Evolutionary conservation across 106 monocot genomes (phyloP).

Genomic region (Apostasia ramifera): DNA sequence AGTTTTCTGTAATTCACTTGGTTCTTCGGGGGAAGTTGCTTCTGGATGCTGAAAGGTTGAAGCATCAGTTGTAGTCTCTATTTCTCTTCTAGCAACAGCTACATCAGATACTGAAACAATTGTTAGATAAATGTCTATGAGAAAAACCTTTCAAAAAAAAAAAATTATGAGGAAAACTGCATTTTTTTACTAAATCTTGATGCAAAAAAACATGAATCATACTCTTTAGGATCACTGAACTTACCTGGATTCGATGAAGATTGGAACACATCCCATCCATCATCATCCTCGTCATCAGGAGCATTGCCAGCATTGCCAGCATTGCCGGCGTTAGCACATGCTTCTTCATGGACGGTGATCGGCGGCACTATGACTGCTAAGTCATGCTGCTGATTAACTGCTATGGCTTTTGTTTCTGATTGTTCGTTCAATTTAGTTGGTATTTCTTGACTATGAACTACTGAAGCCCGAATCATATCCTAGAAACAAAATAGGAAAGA

Average conservation of each 20-base stretch:
- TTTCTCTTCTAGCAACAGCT: background rate
- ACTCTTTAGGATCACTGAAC: no score
- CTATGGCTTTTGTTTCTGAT: conserved; percentile 9
- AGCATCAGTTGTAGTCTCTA: background rate
- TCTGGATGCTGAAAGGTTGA: background rate
- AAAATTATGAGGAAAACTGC: no score
- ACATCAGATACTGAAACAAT: background rate
- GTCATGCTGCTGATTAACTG: conserved; percentile 13
- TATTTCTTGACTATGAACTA: conserved; percentile 33
- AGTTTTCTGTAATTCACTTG: background rate
- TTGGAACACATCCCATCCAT: conserved; percentile 96
- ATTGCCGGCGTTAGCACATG: conserved; percentile 4
- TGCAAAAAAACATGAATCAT: no score
- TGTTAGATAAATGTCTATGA: no score
- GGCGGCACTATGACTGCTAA: conserved; percentile 6
- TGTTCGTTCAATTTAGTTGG: conserved; percentile 18
- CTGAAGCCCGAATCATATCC: conserved; percentile 82
- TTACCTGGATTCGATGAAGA: conserved; percentile 53
- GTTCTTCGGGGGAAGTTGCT: background rate
- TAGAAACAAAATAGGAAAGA: conserved; percentile 18
- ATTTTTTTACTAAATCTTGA: no score
- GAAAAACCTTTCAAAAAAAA: no score
- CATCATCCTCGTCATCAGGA: conserved; percentile 44
- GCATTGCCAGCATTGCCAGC: conserved; percentile 4
- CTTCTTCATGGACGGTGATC: conserved; percentile 2